Conservation (phyloP, 352 stramenopile species). For the Hyaloperonospora arabidopsidis region DNA sequence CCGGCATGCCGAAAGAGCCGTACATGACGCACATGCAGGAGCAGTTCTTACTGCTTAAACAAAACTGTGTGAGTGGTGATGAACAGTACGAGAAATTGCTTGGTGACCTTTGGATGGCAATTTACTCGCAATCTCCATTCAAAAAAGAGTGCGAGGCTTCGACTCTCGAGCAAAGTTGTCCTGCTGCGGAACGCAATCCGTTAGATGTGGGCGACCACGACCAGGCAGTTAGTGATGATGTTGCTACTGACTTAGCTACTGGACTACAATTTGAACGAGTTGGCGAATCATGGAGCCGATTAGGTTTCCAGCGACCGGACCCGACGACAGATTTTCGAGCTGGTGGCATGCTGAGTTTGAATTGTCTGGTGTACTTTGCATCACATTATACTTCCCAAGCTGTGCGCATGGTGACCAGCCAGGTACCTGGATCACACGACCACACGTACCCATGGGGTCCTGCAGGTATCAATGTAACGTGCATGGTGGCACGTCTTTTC, state of each 20-base stretch:
- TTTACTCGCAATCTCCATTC: constrained; percentile 52
- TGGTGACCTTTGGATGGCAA: constrained; percentile 51
- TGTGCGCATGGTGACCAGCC: constrained; percentile 63
- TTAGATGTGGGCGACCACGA: constrained; percentile 19
- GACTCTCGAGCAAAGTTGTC: constrained; percentile 12
- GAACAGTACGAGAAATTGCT: constrained; percentile 55
- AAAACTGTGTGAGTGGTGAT: constrained; percentile 58
- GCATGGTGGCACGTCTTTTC: constrained; percentile 70
- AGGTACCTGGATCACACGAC: constrained; percentile 70
- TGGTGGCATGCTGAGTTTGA: constrained; percentile 68
- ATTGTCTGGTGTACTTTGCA: constrained; percentile 78
- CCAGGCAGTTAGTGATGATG: constrained; percentile 2
- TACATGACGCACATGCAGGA: constrained; percentile 60
- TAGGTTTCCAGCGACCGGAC: constrained; percentile 79
- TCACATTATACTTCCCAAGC: constrained; percentile 58
- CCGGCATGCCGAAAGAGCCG: constrained; percentile 42
- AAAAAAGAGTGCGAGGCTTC: constrained; percentile 15
- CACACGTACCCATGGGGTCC: constrained; percentile 81
- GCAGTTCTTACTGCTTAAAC: constrained; percentile 57
- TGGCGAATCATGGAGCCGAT: constrained; percentile 67
- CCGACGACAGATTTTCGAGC: constrained; percentile 82
- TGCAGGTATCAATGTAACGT: constrained; percentile 81
- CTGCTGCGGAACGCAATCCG: constrained; percentile 24
- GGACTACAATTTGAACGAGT: constrained; percentile 55
- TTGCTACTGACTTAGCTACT: constrained; percentile 5